A percentile compares a stretch with the other conserved stretches of the same genome.
phyloP scores from a whole-genome alignment of 345 rosid genomes.

The Pistacia atlantica region DNA sequence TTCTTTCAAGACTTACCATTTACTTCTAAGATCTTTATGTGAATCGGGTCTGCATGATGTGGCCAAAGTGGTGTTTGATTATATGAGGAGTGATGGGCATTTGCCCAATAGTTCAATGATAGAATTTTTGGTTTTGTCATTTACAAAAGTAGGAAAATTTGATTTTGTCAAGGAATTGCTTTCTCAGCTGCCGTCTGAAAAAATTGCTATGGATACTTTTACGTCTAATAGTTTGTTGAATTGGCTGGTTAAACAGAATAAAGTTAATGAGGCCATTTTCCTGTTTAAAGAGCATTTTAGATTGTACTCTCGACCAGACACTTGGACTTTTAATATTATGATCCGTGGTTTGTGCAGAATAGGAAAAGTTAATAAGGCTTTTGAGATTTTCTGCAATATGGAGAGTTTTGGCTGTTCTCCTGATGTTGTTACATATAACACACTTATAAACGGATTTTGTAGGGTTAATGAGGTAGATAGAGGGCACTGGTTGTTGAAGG shows the following conservation, averaged over 20 bases:
- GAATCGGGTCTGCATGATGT: conserved; percentile 57
- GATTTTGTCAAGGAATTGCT: conserved; percentile 52
- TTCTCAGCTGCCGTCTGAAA: conserved; percentile 40
- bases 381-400: conserved; percentile 59
- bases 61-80: conserved; percentile 47
- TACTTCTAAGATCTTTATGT: conserved; percentile 64
- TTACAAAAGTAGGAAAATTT: conserved; percentile 46
- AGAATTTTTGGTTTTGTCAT: conserved; percentile 55
- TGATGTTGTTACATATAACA: conserved; percentile 69
- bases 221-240: conserved; percentile 60
- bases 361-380: conserved; percentile 50
- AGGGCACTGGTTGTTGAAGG: conserved; percentile 53
- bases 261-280: conserved; percentile 56
- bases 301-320: conserved; percentile 47
- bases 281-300: conserved; percentile 49
- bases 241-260: conserved; percentile 51
- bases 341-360: conserved; percentile 65
- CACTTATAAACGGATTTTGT: conserved; percentile 75
- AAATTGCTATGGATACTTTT: conserved; percentile 35
- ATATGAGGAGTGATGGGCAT: conserved; percentile 76
- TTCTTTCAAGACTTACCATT: conserved; percentile 57
- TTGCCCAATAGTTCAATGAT: conserved; percentile 43
- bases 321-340: conserved; percentile 77
- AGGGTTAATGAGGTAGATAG: conserved; percentile 55
- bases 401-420: conserved; percentile 61